Base-by-base conservation (phyloP, 371 early-diverging fungal species). In the Apophysomyces elegans region DNA sequence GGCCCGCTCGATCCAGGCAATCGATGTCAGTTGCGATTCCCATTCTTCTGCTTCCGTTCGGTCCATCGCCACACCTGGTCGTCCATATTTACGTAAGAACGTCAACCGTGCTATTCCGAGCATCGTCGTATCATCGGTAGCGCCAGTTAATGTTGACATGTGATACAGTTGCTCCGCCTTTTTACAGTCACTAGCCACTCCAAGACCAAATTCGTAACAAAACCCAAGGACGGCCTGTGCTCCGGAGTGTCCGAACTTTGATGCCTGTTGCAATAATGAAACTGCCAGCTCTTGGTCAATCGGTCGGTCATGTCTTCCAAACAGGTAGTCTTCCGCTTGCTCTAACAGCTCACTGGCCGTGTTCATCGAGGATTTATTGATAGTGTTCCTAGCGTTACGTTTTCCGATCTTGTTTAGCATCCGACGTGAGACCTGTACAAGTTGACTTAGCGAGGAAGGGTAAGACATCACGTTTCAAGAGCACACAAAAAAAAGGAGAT, bases 161-260 rank as follows among this genome's bases (percentile, higher is more conserved):
- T 83, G 46, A 71, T 93, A 91, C 58, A 81, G 66, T 7, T 62
- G 60, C 58, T 91, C 91, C 50, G 90, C 75, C 35, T 60, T 62
- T 59, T 71, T 69, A 65, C 75, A 84, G 63, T 91, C 84, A 32
- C 66, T 70, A 9, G 61, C 60, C 2, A 81, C 65, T 5, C 92
- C 93, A 9, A 92, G 72, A 4, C 90, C 93, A 75, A 92, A 92
- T 66, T 95, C 96, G 70, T 82, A 84, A 62, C 88, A 88, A 59
- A 88, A 87, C 8, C 84, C 88, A 32, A 87, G 74, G 2, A 83
- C 69, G 13, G 79, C 85, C 41, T 78, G 78, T 26, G 86, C 84
- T 38, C 77, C 77, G 12, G 75, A 26, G 61, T 77, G 75, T 16
- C 80, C 78, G 35, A 76, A 62, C 21, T 72, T 72, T 37, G 77